Base-by-base conservation (phyloP, 1,284 basidiomycete species). In the Cutaneotrichosporon sp. region DNA sequence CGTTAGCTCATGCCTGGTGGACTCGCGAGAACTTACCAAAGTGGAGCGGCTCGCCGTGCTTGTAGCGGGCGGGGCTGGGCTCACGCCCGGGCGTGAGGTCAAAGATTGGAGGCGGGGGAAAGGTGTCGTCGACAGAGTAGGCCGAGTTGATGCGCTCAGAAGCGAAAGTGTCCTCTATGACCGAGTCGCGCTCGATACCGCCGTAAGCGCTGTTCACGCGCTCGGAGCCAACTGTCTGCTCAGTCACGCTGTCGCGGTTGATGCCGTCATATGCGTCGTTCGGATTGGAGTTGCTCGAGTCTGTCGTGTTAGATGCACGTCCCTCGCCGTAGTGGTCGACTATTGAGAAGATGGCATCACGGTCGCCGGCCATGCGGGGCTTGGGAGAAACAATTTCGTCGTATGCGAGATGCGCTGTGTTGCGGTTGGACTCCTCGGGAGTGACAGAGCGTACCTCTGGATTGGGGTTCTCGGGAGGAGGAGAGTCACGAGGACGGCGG, bases 41-140 rank as follows among this genome's bases (percentile, higher is more conserved):
- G n/a, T 90, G 86, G 64, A 92, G 77, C 24, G 90, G 89, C 24
- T 87, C 87, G 31, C 90, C 90, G 66, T 92, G 89, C 29, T 87
- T 76, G 66, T 92, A 91, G 46, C 88, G 81, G 33, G 76, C 81
- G 6, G 88, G 88, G 64, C 84, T 86, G 11, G 77, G 74, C 59
- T 74, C 71, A 74, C 56, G 80, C 67, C 48, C 84, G 78, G 52
- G 79, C 63, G 53, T 84, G 77, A 59, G 63, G 50, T 72, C 71
- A 42, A 79, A 70, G 19, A 75, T 76, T 55, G 60, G 70, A n/a
- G 65, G 61, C 35, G 69, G 57, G 19, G 61, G 56, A 3, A 46
- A 50, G 9, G 52, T 55, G 22, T 59, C 57, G 14, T 32, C 43
- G 26, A 33, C 37, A 24, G 39, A 45, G 49, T 59, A 52, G 33